These are phyloP conservation scores for Rosa lucieae DNA, from an alignment of 306 rosid species.

Conservation along the genomic window DNA sequence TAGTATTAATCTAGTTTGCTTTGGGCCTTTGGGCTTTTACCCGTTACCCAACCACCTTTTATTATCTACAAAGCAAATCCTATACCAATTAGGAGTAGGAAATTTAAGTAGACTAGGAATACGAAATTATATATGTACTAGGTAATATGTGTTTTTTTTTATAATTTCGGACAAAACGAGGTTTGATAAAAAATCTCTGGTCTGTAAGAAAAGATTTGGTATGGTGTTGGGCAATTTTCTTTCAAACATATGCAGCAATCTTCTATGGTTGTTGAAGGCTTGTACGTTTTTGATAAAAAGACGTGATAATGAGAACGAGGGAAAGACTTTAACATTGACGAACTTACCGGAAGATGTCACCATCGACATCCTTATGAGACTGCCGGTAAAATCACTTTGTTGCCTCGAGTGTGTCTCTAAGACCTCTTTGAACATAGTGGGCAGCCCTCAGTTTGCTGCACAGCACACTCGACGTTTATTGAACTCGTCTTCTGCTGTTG, in stretches of 20 bases:
- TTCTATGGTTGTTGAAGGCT: neutral
- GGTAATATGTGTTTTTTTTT: no score
- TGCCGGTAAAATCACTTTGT: neutral
- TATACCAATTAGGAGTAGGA: neutral
- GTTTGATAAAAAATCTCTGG: no score
- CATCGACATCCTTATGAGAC: neutral
- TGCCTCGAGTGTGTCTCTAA: neutral
- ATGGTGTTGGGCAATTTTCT: no score
- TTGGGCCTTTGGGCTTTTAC: neutral
- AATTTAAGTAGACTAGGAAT: neutral
- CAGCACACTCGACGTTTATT: neutral
- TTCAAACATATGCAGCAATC: neutral
- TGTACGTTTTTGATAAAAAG: neutral
- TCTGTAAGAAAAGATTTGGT: no score
- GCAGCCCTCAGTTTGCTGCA: neutral
- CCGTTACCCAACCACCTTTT: neutral
- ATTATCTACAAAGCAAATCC: neutral
- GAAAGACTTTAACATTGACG: neutral
- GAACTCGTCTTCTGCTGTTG: neutral
- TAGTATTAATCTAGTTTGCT: neutral
- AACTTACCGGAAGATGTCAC: neutral
- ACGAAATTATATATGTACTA: neutral
- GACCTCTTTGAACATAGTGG: neutral
- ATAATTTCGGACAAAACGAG: no score
- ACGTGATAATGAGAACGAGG: neutral